phyloP scores from a whole-genome alignment of 345 rosid genomes.

The Pistacia integerrima region DNA sequence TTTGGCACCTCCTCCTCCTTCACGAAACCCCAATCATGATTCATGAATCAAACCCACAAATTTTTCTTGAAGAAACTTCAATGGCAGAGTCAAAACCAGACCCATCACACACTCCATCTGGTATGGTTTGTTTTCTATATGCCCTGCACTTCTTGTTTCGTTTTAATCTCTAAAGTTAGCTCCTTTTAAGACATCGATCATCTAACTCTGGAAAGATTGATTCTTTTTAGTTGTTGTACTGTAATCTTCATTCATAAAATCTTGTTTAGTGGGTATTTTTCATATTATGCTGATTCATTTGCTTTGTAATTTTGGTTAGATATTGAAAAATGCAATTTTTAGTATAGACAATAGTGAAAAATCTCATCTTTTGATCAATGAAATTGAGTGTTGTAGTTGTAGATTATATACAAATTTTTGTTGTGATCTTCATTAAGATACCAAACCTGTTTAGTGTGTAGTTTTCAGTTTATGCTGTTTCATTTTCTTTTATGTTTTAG shows the following conservation, averaged over 20 bases:
- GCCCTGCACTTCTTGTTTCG: too few relatives aligned
- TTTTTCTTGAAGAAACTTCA: background rate
- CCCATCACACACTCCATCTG: background rate
- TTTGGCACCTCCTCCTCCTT: too few relatives aligned
- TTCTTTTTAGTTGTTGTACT: too few relatives aligned
- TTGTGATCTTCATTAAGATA: background rate
- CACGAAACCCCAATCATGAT: too few relatives aligned
- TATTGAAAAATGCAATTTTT: slow-evolving; percentile 9
- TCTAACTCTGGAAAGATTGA: too few relatives aligned
- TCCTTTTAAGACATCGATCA: too few relatives aligned
- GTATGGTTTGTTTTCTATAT: background rate
- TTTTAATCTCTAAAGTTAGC: too few relatives aligned
- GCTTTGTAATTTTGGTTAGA: background rate
- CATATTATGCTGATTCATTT: background rate
- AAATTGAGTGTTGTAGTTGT: too few relatives aligned
- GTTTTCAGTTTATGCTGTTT: background rate
- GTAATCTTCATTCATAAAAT: background rate
- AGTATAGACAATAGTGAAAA: background rate
- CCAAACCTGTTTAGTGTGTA: background rate
- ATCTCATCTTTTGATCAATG: background rate
- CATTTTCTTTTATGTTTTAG: background rate
- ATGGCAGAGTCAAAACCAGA: slow-evolving; percentile 21
- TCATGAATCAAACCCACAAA: background rate
- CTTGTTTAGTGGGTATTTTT: slow-evolving; percentile 3
- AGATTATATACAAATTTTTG: too few relatives aligned